Percentiles rank a stretch among this genome's conserved stretches.
These are phyloP conservation scores for Hyaloscypha finlandica DNA, from an alignment of 495 filamentous ascomycete species.

Conservation along the genomic window DNA sequence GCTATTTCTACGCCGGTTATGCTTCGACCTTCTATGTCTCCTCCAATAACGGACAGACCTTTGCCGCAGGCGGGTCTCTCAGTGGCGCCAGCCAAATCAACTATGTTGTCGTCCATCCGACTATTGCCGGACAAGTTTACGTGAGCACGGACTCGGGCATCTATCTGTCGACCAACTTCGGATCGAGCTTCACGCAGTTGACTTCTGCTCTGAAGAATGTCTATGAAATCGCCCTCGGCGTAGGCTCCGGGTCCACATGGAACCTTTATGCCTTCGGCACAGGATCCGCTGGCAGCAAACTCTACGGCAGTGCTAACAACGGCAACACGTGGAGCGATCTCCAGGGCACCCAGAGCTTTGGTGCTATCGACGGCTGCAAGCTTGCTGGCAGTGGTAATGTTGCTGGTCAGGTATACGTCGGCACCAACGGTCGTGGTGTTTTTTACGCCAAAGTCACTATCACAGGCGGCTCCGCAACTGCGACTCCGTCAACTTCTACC, in stretches of 20 bases:
- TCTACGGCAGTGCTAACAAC: slow-evolving; percentile 52
- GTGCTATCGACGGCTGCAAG: slow-evolving; percentile 44
- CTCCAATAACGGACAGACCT: slow-evolving; percentile 44
- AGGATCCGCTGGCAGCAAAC: slow-evolving; percentile 21
- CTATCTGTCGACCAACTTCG: slow-evolving; percentile 52
- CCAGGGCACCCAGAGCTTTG: slow-evolving; percentile 54
- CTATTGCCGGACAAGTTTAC: slow-evolving; percentile 52
- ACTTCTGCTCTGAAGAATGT: slow-evolving; percentile 20
- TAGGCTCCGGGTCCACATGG: background rate
- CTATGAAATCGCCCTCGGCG: slow-evolving; percentile 16
- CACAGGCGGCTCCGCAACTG: slow-evolving; percentile 2
- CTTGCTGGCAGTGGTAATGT: slow-evolving; percentile 50
- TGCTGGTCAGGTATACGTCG: slow-evolving; percentile 55
- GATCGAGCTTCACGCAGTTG: slow-evolving; percentile 43
- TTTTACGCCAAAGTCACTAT: slow-evolving; percentile 42
- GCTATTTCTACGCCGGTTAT: slow-evolving; percentile 54
- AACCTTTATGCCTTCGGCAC: slow-evolving; percentile 26
- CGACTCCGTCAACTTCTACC: slow-evolving; percentile 17
- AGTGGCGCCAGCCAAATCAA: slow-evolving; percentile 48
- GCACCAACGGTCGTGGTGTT: slow-evolving; percentile 59
- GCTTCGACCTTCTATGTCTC: slow-evolving; percentile 32
- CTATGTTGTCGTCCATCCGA: slow-evolving; percentile 41
- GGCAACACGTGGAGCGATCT: slow-evolving; percentile 55
- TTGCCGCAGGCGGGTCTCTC: slow-evolving; percentile 42
- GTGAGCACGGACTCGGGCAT: slow-evolving; percentile 54